Percentiles rank a stretch among this genome's conserved stretches.
Evolutionary conservation across 2,329 filamentous ascomycete genomes (phyloP).

Genomic region (Escovopsis sp.): DNA sequence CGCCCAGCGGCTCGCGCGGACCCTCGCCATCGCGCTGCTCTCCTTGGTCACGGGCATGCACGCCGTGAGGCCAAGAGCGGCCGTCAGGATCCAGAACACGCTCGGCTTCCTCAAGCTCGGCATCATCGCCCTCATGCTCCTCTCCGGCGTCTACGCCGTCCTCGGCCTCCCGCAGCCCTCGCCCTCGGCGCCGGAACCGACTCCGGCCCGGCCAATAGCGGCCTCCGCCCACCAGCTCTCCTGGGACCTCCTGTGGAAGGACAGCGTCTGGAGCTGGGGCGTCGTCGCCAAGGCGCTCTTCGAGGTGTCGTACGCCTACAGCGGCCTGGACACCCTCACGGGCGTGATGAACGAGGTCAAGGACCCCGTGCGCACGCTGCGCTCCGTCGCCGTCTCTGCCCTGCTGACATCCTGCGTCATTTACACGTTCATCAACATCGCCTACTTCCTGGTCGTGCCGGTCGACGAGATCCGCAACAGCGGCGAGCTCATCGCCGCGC

Average conservation of each 20-base stretch:
- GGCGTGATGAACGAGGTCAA: slow-evolving; percentile 60
- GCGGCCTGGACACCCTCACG: slow-evolving; percentile 51
- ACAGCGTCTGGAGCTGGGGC: slow-evolving; percentile 55
- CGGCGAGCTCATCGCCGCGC: slow-evolving; percentile 51
- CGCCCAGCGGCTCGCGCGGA: slow-evolving; percentile 36
- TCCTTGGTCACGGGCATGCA: slow-evolving; percentile 44
- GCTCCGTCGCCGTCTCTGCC: slow-evolving; percentile 44
- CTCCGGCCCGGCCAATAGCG: no score
- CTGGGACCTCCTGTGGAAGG: slow-evolving; percentile 46
- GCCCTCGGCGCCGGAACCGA: slow-evolving; percentile 1
- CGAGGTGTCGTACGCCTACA: slow-evolving; percentile 56
- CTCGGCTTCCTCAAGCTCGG: slow-evolving; percentile 50
- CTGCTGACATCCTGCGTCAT: slow-evolving; percentile 46
- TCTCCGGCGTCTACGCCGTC: slow-evolving; percentile 46
- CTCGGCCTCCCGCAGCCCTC: slow-evolving; percentile 20
- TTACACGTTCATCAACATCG: slow-evolving; percentile 53
- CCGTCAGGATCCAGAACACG: slow-evolving; percentile 44
- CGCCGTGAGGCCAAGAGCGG: slow-evolving; percentile 39
- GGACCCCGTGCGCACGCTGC: slow-evolving; percentile 50
- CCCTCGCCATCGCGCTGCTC: slow-evolving; percentile 41
- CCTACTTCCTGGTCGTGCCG: slow-evolving; percentile 49
- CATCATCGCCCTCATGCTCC: slow-evolving; percentile 44
- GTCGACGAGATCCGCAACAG: slow-evolving; percentile 51
- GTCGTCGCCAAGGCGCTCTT: slow-evolving; percentile 51
- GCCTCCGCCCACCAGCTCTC: slow-evolving; percentile 8